Base-by-base conservation (phyloP, 2,329 filamentous ascomycete genomes). In the Lachnellula hyalina region DNA sequence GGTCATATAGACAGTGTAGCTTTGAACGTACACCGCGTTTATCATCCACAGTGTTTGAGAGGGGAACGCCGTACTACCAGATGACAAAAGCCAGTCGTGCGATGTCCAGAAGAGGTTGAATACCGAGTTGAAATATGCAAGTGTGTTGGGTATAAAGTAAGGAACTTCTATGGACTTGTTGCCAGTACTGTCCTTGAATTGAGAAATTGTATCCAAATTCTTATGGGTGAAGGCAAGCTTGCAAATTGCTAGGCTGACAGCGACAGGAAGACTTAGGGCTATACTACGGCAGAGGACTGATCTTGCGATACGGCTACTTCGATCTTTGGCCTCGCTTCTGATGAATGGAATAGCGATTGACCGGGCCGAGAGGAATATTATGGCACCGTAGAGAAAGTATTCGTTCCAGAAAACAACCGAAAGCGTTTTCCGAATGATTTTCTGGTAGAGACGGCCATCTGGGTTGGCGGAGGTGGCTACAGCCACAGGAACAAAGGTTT, bases 71-170 rank as follows among this genome's bases (percentile, higher is more conserved):
- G 57, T 63, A 52, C 70, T 75, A 2, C 69, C 75, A 14, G 73
- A 71, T 56, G 76, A 72, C 7, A 54, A 61, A 51, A 61, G 63
- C 54, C 72, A 75, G 28, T 65, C 55, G 15, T 71, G 70, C 23
- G 69, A 72, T 19, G 72, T 59, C 73, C 75, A 77, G 61, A 78
- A 77, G 32, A 77, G 59, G 40, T 76, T 69, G 63, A 76, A 77
- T 6, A 77, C 61, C 0, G 73, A 72, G 63, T 77, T 77, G 65
- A 75, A 72, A 47, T 72, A 76, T 14, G 71, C 64, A 9, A 77
- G 63, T 21, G 71, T 71, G 55, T 68, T 72, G 25, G 71, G 67
- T 2, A 74, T 60, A 21, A 62, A 59, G 44, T 67, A 64, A 2
- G 71, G 72, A 4, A 63, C 60, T n/a, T 56, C 47, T 9, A 75